Percentiles rank a stretch among this genome's conserved stretches.
Conservation (phyloP, 176 grass and related monocot species). For the Eragrostis nindensis region DNA sequence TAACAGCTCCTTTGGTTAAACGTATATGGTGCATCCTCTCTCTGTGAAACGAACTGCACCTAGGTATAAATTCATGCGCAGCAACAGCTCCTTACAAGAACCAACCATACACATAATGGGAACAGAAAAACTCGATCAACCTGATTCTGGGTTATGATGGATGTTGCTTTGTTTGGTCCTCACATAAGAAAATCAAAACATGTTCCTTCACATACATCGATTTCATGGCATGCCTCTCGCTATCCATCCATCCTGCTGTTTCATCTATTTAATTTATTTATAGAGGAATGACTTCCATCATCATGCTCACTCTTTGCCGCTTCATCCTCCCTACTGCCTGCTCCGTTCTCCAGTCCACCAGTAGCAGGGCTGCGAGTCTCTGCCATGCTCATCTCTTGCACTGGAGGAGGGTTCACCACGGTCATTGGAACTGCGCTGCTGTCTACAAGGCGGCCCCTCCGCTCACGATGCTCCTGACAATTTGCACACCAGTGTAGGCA, state of each 20-base stretch:
- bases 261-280: conserved; percentile 32
- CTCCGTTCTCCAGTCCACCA: conserved; percentile 30
- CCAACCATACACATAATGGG: not conserved
- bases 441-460: conserved; percentile 75
- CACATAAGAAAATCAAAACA: not conserved
- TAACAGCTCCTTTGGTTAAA: not conserved
- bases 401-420: conserved; percentile 75
- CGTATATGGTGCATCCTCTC: not conserved
- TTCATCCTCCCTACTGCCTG: conserved; percentile 24
- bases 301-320: conserved; percentile 44
- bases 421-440: conserved; percentile 67
- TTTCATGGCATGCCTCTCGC: not conserved
- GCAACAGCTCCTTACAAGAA: not conserved
- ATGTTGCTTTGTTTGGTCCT: not conserved
- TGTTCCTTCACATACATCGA: not conserved
- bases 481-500: conserved; percentile 95
- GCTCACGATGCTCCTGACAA: conserved; percentile 95
- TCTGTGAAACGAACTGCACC: no score
- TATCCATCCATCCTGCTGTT: conserved; percentile 26
- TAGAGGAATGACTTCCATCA: conserved; percentile 68
- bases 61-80: no score
- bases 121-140: not conserved
- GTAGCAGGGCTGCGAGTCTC: conserved; percentile 25
- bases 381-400: conserved; percentile 79
- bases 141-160: not conserved